Percentiles rank a stretch among this genome's conserved stretches.
These are phyloP conservation scores for Amaranthus palmeri DNA, from an alignment of 148 eudicot genomes.

Conservation along the genomic window DNA sequence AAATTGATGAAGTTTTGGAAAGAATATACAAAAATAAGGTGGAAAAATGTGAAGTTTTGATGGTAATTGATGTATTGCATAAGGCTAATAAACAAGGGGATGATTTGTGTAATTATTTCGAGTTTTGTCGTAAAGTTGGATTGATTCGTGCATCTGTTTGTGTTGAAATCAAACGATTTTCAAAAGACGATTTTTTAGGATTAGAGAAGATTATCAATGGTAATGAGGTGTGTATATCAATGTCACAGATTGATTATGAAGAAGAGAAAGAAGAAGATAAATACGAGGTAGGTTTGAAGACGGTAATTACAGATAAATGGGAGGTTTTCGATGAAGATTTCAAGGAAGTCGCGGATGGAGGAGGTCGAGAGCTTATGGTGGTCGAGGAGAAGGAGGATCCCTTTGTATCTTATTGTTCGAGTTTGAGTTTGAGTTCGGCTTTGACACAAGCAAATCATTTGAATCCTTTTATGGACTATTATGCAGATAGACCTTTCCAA, in stretches of 20 bases:
- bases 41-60: conserved; percentile 38
- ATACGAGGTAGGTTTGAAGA: conserved; percentile 19
- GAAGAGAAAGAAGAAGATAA: conserved; percentile 4
- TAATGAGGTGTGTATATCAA: neutral
- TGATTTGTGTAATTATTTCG: conserved; percentile 46
- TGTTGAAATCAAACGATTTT: conserved; percentile 37
- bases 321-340: conserved; percentile 61
- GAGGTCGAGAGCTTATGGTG: neutral
- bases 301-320: conserved; percentile 55
- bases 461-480: conserved; percentile 22
- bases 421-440: conserved; percentile 1
- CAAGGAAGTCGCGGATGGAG: neutral
- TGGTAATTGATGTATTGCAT: conserved; percentile 46
- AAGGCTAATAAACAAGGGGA: conserved; percentile 57
- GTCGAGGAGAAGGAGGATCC: conserved; percentile 20
- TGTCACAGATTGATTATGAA: neutral
- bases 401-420: conserved; percentile 4
- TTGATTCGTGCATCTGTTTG: conserved; percentile 37
- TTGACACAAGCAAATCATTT: conserved; percentile 15
- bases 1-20: conserved; percentile 42
- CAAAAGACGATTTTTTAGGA: conserved; percentile 42
- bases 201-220: conserved; percentile 46
- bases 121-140: conserved; percentile 45
- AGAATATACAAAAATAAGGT: conserved; percentile 33
- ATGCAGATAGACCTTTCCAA: conserved; percentile 21